phyloP scores from a whole-genome alignment of 1,139 yeast species.

The Saccharomyces uvarum region DNA sequence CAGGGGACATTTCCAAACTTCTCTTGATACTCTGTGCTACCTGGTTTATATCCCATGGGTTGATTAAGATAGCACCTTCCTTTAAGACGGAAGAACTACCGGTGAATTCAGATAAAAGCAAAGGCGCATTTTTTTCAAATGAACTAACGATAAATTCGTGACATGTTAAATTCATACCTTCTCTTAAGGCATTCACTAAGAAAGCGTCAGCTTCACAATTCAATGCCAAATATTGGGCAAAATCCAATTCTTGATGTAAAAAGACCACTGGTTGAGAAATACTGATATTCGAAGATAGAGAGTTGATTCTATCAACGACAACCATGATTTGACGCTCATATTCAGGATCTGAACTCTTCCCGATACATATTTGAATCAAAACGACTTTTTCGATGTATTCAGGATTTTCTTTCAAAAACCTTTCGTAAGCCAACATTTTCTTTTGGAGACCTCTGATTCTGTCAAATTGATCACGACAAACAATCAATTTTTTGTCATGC shows the following conservation, averaged over 20 bases:
- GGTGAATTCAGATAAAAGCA: constrained; percentile 80
- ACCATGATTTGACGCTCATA: constrained; percentile 64
- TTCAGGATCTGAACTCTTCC: constrained; percentile 41
- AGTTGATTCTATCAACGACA: constrained; percentile 75
- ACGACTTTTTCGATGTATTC: constrained; percentile 59
- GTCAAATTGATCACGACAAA: constrained; percentile 81
- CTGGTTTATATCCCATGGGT: constrained; percentile 77
- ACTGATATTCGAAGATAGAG: constrained; percentile 65
- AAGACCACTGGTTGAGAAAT: constrained; percentile 76
- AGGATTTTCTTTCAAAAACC: constrained; percentile 61
- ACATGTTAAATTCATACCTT: constrained; percentile 90
- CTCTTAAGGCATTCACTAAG: constrained; percentile 82
- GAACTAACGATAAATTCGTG: constrained; percentile 84
- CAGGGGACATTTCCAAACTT: constrained; percentile 53
- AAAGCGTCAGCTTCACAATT: constrained; percentile 77
- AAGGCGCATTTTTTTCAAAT: constrained; percentile 61
- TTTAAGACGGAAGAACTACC: constrained; percentile 78
- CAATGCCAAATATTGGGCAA: constrained; percentile 78
- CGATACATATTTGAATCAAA: constrained; percentile 70
- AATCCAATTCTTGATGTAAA: constrained; percentile 77
- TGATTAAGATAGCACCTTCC: constrained; percentile 66
- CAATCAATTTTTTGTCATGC: constrained; percentile 55
- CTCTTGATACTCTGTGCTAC: constrained; percentile 53
- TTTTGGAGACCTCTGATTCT: constrained; percentile 79
- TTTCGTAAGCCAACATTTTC: constrained; percentile 76